phyloP scores from a whole-genome alignment of 331 rosid genomes.

The Ulmus americana region DNA sequence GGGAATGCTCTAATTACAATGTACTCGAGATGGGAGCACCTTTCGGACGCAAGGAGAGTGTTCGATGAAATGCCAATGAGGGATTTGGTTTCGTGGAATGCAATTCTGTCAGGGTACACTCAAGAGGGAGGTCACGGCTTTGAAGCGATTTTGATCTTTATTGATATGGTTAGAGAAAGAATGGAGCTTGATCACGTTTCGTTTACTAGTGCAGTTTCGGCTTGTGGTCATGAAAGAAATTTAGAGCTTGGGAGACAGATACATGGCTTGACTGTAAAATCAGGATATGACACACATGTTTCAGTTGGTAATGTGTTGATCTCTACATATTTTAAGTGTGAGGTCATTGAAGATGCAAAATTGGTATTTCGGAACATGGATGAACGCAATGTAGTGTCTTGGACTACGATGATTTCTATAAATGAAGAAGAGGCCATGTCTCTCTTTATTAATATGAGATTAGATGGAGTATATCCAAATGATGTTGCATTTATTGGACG shows the following conservation, averaged over 20 bases:
- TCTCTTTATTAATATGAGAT: slow-evolving; percentile 61
- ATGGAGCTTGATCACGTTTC: slow-evolving; percentile 65
- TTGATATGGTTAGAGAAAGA: slow-evolving; percentile 59
- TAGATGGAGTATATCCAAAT: slow-evolving; percentile 65
- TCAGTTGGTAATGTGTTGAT: slow-evolving; percentile 77
- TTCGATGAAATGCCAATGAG: slow-evolving; percentile 60
- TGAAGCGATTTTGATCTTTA: slow-evolving; percentile 48
- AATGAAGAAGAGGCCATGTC: slow-evolving; percentile 56
- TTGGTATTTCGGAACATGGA: slow-evolving; percentile 44
- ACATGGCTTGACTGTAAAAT: slow-evolving; percentile 56
- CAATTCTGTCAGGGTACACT: slow-evolving; percentile 69
- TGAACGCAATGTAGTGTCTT: slow-evolving; percentile 67
- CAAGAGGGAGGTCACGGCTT: slow-evolving; percentile 67
- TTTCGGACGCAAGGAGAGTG: slow-evolving; percentile 55
- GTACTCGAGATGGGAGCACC: slow-evolving; percentile 57
- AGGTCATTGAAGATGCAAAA: slow-evolving; percentile 51
- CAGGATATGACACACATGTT: slow-evolving; percentile 49
- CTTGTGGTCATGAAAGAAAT: slow-evolving; percentile 62
- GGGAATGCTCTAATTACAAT: slow-evolving; percentile 72
- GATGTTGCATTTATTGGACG: slow-evolving; percentile 73
- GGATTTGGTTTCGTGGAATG: slow-evolving; percentile 78
- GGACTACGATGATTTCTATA: slow-evolving; percentile 79
- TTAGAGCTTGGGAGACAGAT: slow-evolving; percentile 59
- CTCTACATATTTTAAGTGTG: slow-evolving; percentile 69
- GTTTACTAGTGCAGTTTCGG: slow-evolving; percentile 68